Evolutionary conservation across 2,329 filamentous ascomycete genomes (phyloP), one percentile per base, ranked within the genome.

Genomic region (Exophiala aquamarina): DNA sequence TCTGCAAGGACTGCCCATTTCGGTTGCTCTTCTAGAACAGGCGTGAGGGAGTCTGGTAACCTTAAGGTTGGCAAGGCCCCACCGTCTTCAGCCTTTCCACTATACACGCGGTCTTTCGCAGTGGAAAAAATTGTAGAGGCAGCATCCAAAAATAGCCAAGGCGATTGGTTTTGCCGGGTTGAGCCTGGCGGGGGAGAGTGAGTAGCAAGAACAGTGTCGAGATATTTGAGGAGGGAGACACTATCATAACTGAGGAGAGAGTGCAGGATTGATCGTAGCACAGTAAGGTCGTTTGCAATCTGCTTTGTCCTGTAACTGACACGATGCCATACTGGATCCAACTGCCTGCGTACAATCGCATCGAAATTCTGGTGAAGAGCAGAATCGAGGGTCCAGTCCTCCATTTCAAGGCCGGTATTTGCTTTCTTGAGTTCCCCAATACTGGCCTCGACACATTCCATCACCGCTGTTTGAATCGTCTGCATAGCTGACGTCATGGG

Each of bases 321-420:
- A 44, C 93, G 83, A 71, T 98, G 93, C 93, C 93, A 98, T 49
- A 97, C 91, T 3, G 92, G 91, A 62, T 97, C 91, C 14, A 98
- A 74, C 66, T 98, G 93, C 48, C 91, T 81, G 52, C 92, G 81
- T 41, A 98, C 83, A 45, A 91, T 86, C 50, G 87, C 75, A 65
- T 97, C 93, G 65, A 98, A 98, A 61, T 90, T 95, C 62, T 86
- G 88, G 57, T 96, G 86, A 51, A 97, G 71, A 28, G 92, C 92
- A 62, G 88, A 96, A 66, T 97, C 92, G 14, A 95, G 75, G 40
- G 89, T 96, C 92, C 92, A 97, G 62, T 96, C 91, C 50, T 94
- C 91, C 83, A 97, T 91, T 59, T 97, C 92, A 5, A 98, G 74
- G 2, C 90, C 91, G 1, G 83, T 79, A 62, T 96, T 97, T 14